These are phyloP conservation scores for Teunomyces pallodes DNA, from an alignment of 805 yeast species.

Conservation along the genomic window DNA sequence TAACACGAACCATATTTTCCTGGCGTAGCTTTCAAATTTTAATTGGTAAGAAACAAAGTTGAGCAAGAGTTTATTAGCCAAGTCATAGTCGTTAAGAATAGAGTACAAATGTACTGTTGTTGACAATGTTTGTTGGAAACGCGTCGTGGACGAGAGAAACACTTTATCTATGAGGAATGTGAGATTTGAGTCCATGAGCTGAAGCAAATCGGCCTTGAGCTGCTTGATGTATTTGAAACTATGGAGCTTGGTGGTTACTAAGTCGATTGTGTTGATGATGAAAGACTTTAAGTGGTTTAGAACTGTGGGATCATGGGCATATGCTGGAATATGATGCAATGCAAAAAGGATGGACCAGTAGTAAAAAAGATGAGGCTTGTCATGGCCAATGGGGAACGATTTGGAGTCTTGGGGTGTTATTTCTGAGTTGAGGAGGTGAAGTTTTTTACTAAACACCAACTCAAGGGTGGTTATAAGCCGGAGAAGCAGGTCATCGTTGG, in stretches of 20 bases:
- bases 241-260: conserved; percentile 28
- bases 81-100: conserved; percentile 35
- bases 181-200: conserved; percentile 16
- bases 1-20: conserved; percentile 32
- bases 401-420: conserved; percentile 15
- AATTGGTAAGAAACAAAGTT: conserved; percentile 20
- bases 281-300: conserved; percentile 29
- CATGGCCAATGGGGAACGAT: conserved; percentile 1
- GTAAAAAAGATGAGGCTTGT: conserved; percentile 15
- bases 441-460: conserved; percentile 30
- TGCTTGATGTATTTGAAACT: conserved; percentile 22
- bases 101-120: conserved; percentile 31
- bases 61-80: conserved; percentile 26
- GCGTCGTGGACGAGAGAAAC: neutral
- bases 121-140: conserved; percentile 8
- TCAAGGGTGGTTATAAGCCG: conserved; percentile 30
- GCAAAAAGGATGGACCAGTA: conserved; percentile 32
- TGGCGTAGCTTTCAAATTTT: conserved; percentile 27
- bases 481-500: conserved; percentile 13
- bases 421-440: conserved; percentile 22
- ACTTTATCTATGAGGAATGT: conserved; percentile 12
- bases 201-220: conserved; percentile 17
- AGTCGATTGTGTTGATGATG: conserved; percentile 30
- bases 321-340: conserved; percentile 21
- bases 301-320: conserved; percentile 9